Evolutionary conservation across 208 protist species (phyloP).

Genomic region (Borovskyia barvae): DNA sequence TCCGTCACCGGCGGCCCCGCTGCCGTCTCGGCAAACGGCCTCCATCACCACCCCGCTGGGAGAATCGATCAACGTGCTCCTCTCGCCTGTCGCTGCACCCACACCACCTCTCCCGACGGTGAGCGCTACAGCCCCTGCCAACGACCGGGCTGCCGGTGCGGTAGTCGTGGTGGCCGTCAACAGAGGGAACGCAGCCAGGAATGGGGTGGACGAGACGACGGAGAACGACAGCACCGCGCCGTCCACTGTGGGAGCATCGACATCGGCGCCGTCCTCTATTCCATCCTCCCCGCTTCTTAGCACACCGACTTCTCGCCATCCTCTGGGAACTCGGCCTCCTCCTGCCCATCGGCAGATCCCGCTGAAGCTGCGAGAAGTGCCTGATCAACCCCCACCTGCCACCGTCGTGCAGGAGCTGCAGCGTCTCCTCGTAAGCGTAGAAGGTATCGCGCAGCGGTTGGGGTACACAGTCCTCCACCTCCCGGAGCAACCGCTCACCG

Average conservation of each 20-base stretch:
- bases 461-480: slow-evolving; percentile 59
- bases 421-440: slow-evolving; percentile 19
- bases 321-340: slow-evolving; percentile 18
- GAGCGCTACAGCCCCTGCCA: background rate
- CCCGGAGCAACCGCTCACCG: slow-evolving; percentile 37
- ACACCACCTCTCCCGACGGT: background rate
- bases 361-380: slow-evolving; percentile 66
- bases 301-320: background rate
- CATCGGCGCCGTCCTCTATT: slow-evolving; percentile 1
- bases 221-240: background rate
- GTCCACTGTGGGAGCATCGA: slow-evolving; percentile 2
- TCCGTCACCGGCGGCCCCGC: background rate
- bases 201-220: background rate
- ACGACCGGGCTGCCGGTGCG: background rate
- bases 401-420: slow-evolving; percentile 23
- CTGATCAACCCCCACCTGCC: slow-evolving; percentile 37
- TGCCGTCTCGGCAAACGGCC: too few species aligned
- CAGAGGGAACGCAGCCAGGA: background rate
- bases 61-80: slow-evolving; percentile 8
- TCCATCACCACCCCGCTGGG: slow-evolving; percentile 23
- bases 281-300: background rate
- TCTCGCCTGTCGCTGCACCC: background rate
- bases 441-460: slow-evolving; percentile 21
- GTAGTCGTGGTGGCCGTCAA: background rate
- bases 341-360: slow-evolving; percentile 51